Conservation (phyloP, 1,284 basidiomycete species). For the Pseudozyma tsukubaensis region DNA sequence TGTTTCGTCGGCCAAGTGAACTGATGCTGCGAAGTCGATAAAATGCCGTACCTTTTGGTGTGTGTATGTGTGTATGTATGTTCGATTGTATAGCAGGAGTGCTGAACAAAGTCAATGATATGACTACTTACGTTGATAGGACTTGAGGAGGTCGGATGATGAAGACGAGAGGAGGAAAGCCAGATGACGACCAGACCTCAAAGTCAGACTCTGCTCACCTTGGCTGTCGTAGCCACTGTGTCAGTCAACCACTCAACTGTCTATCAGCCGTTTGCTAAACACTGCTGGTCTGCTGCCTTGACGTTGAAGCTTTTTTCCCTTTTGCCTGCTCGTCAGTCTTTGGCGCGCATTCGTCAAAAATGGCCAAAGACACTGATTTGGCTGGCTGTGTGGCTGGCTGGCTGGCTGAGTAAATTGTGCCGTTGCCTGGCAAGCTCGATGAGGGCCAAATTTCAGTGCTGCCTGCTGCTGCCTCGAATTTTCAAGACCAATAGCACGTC, state of each 20-base stretch:
- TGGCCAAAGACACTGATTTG: neutral
- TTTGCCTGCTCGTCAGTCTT: slow-evolving; percentile 2
- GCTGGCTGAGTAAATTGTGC: neutral
- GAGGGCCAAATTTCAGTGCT: neutral
- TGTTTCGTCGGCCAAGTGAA: neutral
- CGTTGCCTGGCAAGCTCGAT: neutral
- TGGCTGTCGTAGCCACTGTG: slow-evolving; percentile 13
- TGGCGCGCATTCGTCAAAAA: neutral
- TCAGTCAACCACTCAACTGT: neutral
- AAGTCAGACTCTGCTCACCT: slow-evolving; percentile 31
- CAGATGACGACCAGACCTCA: slow-evolving; percentile 41
- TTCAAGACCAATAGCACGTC: neutral
- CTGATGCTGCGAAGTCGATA: neutral
- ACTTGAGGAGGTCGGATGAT: slow-evolving; percentile 51
- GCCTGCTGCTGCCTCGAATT: slow-evolving; percentile 5
- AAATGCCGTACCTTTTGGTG: slow-evolving; percentile 11
- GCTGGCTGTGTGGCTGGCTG: neutral
- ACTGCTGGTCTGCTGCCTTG: slow-evolving; percentile 12
- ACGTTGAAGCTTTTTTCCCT: neutral
- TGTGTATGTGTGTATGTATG: neutral
- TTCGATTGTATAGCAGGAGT: slow-evolving; percentile 29
- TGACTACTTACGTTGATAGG: slow-evolving; percentile 43
- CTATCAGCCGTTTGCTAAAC: neutral
- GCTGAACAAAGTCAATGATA: slow-evolving; percentile 7
- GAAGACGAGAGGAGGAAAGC: slow-evolving; percentile 44